Evolutionary conservation across 306 rosid genomes (phyloP).

Genomic region (Pyrus betulifolia): DNA sequence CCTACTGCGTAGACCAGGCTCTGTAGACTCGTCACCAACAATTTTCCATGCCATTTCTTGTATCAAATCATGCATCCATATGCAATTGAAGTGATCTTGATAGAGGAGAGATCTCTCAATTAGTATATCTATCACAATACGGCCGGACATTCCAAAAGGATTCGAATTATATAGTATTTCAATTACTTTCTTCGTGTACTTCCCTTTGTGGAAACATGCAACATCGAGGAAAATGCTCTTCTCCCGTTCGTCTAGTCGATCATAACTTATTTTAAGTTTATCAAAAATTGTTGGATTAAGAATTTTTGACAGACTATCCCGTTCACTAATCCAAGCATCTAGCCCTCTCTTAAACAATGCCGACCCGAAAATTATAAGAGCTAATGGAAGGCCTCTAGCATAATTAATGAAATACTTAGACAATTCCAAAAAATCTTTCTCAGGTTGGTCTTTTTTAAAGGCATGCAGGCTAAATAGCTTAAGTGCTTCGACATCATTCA

Average conservation of each 20-base stretch:
- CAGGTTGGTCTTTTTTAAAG: background rate
- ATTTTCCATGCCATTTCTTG: conserved; percentile 10
- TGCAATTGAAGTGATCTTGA: fast-evolving
- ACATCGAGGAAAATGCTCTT: background rate
- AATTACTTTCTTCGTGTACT: background rate
- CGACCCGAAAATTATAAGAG: conserved; percentile 18
- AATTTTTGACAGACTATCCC: background rate
- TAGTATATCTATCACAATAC: background rate
- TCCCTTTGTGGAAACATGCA: conserved; percentile 14
- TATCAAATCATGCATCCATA: background rate
- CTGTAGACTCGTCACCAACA: background rate
- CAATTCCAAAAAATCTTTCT: background rate
- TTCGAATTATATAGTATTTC: background rate
- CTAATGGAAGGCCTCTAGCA: conserved; percentile 25
- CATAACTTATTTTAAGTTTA: conserved; percentile 28
- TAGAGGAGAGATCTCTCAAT: background rate
- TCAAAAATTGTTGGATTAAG: background rate
- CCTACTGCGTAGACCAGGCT: no score
- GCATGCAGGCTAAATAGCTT: conserved; percentile 5
- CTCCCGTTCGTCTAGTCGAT: conserved; percentile 7
- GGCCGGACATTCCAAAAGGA: background rate
- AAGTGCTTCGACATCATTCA: background rate
- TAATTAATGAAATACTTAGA: background rate
- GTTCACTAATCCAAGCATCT: conserved; percentile 20
- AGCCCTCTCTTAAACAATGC: conserved; percentile 10